Conservation (phyloP, 345 rosid genomes). For the Carallia brachiata region DNA sequence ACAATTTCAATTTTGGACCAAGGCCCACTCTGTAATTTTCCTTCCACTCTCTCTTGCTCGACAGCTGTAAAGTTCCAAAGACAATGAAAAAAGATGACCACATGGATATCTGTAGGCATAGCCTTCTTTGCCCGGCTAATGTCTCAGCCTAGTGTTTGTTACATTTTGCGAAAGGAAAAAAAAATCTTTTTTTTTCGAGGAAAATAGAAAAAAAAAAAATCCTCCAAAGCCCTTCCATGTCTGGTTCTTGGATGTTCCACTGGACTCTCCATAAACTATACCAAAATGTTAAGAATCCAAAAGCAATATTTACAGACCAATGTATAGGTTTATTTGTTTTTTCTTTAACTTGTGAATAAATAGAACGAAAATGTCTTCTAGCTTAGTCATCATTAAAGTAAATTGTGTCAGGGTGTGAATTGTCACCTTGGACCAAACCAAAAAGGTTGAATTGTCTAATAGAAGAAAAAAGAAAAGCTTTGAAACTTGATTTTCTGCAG, state of each 20-base stretch:
- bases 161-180: constrained; percentile 13
- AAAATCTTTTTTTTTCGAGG: background rate
- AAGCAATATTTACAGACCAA: too few relatives aligned
- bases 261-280: too few relatives aligned
- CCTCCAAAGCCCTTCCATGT: constrained; percentile 1
- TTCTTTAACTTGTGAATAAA: background rate
- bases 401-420: background rate
- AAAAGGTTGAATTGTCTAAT: background rate
- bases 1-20: constrained; percentile 7
- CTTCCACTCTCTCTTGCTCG: constrained; percentile 9
- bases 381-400: background rate
- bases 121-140: background rate
- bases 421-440: background rate
- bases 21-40: constrained; percentile 1
- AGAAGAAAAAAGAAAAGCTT: background rate
- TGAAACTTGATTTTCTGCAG: background rate
- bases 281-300: too few relatives aligned
- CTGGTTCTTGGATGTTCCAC: too few relatives aligned
- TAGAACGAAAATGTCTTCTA: background rate
- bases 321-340: too few relatives aligned
- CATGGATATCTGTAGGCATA: constrained; percentile 16
- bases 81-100: constrained; percentile 22
- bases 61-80: constrained; percentile 51
- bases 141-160: background rate
- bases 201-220: background rate